Evolutionary conservation across 1,139 yeast species (phyloP).

Genomic region (Sugiyamaella castrensis): DNA sequence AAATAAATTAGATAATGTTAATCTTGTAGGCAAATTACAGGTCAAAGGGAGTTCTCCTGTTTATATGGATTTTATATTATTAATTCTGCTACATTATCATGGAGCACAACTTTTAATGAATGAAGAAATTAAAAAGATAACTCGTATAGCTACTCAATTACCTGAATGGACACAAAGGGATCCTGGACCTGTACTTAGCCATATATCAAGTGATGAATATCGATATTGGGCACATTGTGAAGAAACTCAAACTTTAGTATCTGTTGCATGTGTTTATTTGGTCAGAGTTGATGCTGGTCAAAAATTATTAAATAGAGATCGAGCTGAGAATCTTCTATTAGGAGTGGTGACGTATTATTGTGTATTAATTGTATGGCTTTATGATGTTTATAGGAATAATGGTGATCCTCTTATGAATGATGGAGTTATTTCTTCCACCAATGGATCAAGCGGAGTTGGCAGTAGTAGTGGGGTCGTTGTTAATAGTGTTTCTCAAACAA

Average conservation of each 20-base stretch:
- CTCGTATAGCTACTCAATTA: constrained; percentile 8
- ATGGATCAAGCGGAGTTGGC: not conserved
- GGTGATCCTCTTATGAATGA: constrained; percentile 2
- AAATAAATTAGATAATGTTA: constrained; percentile 20
- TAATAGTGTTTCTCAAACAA: not conserved
- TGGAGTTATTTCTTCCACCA: not conserved
- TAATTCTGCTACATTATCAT: constrained; percentile 31
- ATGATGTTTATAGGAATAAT: constrained; percentile 21
- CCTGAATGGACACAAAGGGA: constrained; percentile 7
- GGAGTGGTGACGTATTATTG: constrained; percentile 32
- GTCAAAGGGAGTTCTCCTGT: constrained; percentile 16
- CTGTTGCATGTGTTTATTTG: constrained; percentile 29
- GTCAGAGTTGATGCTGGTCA: constrained; percentile 29
- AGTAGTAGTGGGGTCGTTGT: not conserved
- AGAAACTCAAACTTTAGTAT: constrained; percentile 30
- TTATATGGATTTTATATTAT: constrained; percentile 26
- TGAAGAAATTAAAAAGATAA: constrained; percentile 29
- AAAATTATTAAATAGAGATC: constrained; percentile 20
- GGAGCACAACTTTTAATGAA: constrained; percentile 31
- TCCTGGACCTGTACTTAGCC: constrained; percentile 7
- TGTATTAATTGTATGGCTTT: constrained; percentile 31
- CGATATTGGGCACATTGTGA: constrained; percentile 29
- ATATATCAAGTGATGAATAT: constrained; percentile 7
- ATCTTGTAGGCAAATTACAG: constrained; percentile 21
- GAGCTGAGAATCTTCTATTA: constrained; percentile 26